A percentile compares a stretch with the other conserved stretches of the same genome.
These are phyloP conservation scores for Eucalyptus caleyi DNA, from an alignment of 345 rosid genomes.

Conservation along the genomic window DNA sequence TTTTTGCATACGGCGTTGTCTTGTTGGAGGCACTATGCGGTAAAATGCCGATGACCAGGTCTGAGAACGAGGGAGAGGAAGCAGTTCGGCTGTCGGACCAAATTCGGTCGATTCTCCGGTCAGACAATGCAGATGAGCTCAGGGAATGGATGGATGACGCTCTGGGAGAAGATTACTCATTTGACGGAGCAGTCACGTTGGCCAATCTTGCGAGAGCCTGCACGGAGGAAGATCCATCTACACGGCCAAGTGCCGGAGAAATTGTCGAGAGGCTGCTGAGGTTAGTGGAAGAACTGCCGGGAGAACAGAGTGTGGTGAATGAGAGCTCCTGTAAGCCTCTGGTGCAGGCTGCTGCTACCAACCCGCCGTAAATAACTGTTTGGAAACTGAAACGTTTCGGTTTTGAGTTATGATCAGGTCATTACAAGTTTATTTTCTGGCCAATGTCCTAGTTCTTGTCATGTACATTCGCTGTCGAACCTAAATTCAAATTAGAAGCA, in stretches of 20 bases:
- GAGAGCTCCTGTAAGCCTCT: conserved; percentile 74
- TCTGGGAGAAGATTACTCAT: conserved; percentile 60
- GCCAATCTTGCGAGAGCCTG: conserved; percentile 68
- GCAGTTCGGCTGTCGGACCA: conserved; percentile 25
- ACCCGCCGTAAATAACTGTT: not conserved
- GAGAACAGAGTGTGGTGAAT: conserved; percentile 21
- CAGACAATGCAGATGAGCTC: conserved; percentile 39
- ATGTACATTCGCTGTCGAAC: not conserved
- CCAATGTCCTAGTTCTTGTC: not conserved
- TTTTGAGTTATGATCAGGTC: not conserved
- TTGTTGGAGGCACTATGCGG: conserved; percentile 68
- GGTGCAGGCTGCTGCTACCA: conserved; percentile 22
- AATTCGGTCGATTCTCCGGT: conserved; percentile 19
- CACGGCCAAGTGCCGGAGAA: conserved; percentile 71
- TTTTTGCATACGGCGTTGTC: conserved; percentile 64
- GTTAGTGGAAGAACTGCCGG: conserved; percentile 39
- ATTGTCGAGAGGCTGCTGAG: conserved; percentile 57
- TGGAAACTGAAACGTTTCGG: not conserved
- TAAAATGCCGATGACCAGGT: conserved; percentile 33
- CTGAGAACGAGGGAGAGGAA: conserved; percentile 15
- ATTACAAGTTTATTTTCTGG: not conserved
- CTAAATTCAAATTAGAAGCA: not conserved
- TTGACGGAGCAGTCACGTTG: conserved; percentile 47
- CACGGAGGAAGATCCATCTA: conserved; percentile 41
- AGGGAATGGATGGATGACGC: conserved; percentile 70